Base-by-base conservation (phyloP, 306 rosid species). In the Citrullus amarus region DNA sequence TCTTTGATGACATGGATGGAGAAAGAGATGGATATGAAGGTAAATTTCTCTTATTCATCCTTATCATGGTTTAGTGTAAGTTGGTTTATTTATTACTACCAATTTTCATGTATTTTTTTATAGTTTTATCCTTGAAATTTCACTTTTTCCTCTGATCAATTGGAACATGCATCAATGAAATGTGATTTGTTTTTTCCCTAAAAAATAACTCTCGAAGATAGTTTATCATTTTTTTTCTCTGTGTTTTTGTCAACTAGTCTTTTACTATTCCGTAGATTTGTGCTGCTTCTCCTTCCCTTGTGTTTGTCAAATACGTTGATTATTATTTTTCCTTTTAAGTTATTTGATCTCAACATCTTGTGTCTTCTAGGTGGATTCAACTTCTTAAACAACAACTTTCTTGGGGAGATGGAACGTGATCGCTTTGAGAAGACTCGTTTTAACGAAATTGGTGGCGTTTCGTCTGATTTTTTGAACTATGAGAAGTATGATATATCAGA, bases 21-120 rank as follows among this genome's bases (percentile, higher is more conserved):
- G 78, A 36, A 46, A 80, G 82, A 82, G 88, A 83, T 79, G 72
- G 54, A 60, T 90, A 91, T 91, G 86, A 83, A 84, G 93, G 97
- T 94, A 87, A 79, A 55, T 73, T 48, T 75, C 17, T 62, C 79
- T 48, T 82, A 60, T 20, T 20, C 59, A 25, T 48, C 41, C 69
- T 71, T 60, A 36, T 50, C 51, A 46, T 12, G 17, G 59, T 22
- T 54, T 61, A 61, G 41, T 41, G 28, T n/a, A 22, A 34, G 55
- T 75, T 77, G 79, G 62, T 18, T n/a, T 53, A 69, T 34, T 62
- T 32, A 50, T 83, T 61, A 78, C 79, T 14, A 55, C 39, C 28
- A 58, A 60, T 63, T 82, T 63, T 54, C 78, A 61, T 46, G 34
- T 15, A 22, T 46, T 41, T 46, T 46, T 43, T 2, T 18, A 20